phyloP scores from a whole-genome alignment of 441 rosid genomes.

The Adansonia rubrostipa region DNA sequence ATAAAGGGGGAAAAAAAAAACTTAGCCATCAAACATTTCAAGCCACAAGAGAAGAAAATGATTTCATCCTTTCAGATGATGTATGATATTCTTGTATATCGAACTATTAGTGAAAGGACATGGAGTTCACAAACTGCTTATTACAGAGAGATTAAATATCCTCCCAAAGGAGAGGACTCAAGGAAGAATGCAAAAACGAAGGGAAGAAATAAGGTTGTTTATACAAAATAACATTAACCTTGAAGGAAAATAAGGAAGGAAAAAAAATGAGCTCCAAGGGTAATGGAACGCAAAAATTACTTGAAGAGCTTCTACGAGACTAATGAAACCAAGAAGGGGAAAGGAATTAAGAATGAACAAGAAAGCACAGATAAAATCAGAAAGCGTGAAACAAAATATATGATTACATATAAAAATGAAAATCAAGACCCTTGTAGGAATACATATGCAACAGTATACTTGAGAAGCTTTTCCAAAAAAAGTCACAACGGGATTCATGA shows the following conservation, averaged over 20 bases:
- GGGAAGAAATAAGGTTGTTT: neutral
- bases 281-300: neutral
- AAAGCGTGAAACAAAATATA: neutral
- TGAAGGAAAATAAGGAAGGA: neutral
- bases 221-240: neutral
- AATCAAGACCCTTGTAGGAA: neutral
- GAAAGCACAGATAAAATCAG: neutral
- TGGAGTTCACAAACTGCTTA: neutral
- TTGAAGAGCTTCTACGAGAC: neutral
- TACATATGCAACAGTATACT: constrained; percentile 11
- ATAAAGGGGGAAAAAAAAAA: neutral
- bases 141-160: neutral
- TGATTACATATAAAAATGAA: neutral
- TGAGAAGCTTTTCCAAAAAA: constrained; percentile 5
- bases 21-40: neutral
- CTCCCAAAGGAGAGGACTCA: neutral
- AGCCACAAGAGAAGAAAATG: neutral
- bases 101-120: neutral
- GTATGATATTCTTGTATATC: neutral
- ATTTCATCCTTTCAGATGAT: constrained; percentile 14
- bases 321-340: neutral
- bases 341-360: neutral
- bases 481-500: neutral
- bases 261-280: neutral
- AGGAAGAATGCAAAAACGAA: neutral